Evolutionary conservation across 2,329 filamentous ascomycete genomes (phyloP).

Genomic region (Thermoascus crustaceus): DNA sequence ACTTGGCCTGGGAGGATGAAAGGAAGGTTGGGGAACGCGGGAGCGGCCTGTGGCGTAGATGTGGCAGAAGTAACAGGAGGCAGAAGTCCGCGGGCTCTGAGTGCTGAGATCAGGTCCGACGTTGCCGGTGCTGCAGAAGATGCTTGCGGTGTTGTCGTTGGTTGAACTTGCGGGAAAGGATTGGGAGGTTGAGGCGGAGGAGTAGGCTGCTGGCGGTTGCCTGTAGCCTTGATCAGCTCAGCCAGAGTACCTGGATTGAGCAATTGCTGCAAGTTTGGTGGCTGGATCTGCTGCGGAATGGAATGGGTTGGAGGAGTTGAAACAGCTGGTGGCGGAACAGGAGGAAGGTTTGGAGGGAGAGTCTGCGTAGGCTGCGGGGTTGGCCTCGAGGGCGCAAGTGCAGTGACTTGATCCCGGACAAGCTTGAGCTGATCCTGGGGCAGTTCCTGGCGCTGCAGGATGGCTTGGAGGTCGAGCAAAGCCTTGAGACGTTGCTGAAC

Average conservation of each 20-base stretch:
- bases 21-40: slow-evolving; percentile 33
- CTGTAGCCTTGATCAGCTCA: slow-evolving; percentile 37
- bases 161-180: slow-evolving; percentile 48
- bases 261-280: slow-evolving; percentile 22
- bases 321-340: slow-evolving; percentile 8
- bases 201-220: slow-evolving; percentile 31
- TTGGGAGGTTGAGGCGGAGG: slow-evolving; percentile 41
- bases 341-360: slow-evolving; percentile 11
- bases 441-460: slow-evolving; percentile 69
- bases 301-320: slow-evolving; percentile 32
- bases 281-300: slow-evolving; percentile 26
- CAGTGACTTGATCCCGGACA: slow-evolving; percentile 76
- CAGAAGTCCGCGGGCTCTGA: slow-evolving; percentile 62
- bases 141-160: slow-evolving; percentile 47
- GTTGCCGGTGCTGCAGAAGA: slow-evolving; percentile 31
- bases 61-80: slow-evolving; percentile 35
- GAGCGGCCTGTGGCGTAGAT: slow-evolving; percentile 30
- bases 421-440: slow-evolving; percentile 73
- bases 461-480: slow-evolving; percentile 72
- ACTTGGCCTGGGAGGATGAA: slow-evolving; percentile 32
- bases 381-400: slow-evolving; percentile 48
- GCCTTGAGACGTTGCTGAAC: slow-evolving; percentile 75
- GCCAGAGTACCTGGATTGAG: slow-evolving; percentile 38
- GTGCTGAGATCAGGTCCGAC: slow-evolving; percentile 56
- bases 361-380: slow-evolving; percentile 12